Conservation (phyloP, 768 basidiomycete genomes). For the Podaxis pistillaris region DNA sequence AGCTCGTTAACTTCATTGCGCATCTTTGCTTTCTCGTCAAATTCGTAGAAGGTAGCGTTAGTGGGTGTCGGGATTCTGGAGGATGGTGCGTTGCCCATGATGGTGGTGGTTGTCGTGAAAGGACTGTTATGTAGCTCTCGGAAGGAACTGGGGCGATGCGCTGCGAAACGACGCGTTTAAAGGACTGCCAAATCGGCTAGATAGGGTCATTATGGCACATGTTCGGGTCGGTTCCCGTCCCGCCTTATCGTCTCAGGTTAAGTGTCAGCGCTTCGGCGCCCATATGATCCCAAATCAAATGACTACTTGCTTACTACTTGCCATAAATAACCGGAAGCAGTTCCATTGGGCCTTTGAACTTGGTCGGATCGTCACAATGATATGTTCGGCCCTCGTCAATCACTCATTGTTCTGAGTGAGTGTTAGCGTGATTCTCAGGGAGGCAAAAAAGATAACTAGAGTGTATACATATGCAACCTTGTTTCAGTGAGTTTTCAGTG, state of each 20-base stretch:
- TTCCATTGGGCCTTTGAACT: no score
- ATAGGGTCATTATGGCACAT: constrained; percentile 3
- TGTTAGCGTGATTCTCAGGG: no score
- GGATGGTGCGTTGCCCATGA: constrained; percentile 33
- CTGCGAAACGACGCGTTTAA: neutral
- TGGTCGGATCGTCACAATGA: no score
- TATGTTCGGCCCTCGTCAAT: no score
- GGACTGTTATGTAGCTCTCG: neutral
- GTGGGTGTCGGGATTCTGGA: constrained; percentile 26
- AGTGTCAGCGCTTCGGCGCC: neutral
- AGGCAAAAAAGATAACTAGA: no score
- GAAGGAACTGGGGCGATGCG: neutral
- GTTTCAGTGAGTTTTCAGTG: no score
- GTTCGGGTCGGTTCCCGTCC: neutral
- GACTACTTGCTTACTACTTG: neutral
- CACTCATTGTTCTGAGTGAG: no score
- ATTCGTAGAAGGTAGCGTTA: constrained; percentile 29
- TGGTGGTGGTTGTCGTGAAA: constrained; percentile 10
- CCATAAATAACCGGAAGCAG: neutral
- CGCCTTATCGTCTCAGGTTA: constrained; percentile 1
- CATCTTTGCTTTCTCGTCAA: constrained; percentile 18
- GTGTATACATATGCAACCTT: no score
- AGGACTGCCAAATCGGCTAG: constrained; percentile 1
- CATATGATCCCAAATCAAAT: neutral
- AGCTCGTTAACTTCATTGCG: constrained; percentile 20